Evolutionary conservation across 495 filamentous ascomycete species (phyloP), one percentile per base, ranked within the genome.

Genomic region (Daldinia loculata): DNA sequence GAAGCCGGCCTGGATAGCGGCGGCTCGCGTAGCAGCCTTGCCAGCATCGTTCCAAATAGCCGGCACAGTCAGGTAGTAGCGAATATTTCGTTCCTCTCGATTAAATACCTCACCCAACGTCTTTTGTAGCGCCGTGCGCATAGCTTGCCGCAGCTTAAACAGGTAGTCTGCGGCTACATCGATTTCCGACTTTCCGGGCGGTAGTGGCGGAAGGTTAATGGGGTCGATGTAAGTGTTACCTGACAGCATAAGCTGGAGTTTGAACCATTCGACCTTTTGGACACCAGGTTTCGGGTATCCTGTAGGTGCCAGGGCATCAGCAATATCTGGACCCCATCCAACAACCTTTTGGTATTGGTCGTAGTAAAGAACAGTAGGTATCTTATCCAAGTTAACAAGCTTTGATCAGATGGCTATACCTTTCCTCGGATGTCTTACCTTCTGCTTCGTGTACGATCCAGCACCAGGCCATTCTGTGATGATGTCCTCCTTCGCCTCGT

Each of bases 181-280:
- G 77, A 92, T 90, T 76, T 91, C 89, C 14, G 89, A 91, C 82
- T 91, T 92, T 80, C 90, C 90, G 17, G 90, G 90, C 17, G 90
- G 90, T 55, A 92, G 87, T 36, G 90, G 90, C 14, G 90, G 90
- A 61, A 92, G 84, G 84, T 92, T 92, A 79, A 92, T 92, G 57
- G 90, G 90, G 71, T 92, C 90, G 72, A 92, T 92, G 76, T 92
- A 92, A 5, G 90, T 92, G 82, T 92, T 92, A 63, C 90, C 90
- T 22, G 89, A 91, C 60, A 92, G 80, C 90, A 92, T 92, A 50
- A 92, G 83, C 81, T 92, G 90, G 24, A 91, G 84, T 81, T 92
- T 92, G 83, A 92, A 91, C 90, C 90, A 92, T 72, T 92, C 90
- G 7, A 92, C 89, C 80, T 91, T 92, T 74, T 92, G 89, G 65